Evolutionary conservation across 2,329 filamentous ascomycete genomes (phyloP).

Genomic region (Monosporascus sp.): DNA sequence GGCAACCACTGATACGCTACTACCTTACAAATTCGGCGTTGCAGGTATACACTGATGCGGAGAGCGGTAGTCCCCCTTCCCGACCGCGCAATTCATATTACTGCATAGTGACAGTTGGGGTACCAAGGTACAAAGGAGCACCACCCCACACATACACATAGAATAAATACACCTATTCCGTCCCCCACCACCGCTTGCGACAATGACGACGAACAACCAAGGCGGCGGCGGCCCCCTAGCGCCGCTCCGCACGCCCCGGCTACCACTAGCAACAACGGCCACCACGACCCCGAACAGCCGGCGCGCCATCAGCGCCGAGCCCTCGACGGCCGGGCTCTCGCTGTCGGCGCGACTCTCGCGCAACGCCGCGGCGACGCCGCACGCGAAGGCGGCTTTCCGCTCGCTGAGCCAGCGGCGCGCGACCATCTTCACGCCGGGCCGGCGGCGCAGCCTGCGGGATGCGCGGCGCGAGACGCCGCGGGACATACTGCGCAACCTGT

Average conservation of each 20-base stretch:
- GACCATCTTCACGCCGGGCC: constrained; percentile 56
- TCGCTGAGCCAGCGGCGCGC: constrained; percentile 55
- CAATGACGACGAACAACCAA: constrained; percentile 5
- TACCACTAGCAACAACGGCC: background rate
- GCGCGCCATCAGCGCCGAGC: constrained; percentile 30
- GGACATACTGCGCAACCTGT: constrained; percentile 42
- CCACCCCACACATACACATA: constrained; percentile 2
- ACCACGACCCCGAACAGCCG: constrained; percentile 25
- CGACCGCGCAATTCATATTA: too few relatives aligned
- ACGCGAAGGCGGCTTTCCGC: constrained; percentile 55
- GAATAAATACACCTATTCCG: constrained; percentile 1
- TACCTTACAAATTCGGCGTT: background rate
- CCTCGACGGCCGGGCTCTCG: constrained; percentile 38
- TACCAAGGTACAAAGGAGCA: background rate
- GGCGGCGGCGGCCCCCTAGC: constrained; percentile 9
- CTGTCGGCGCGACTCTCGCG: constrained; percentile 35
- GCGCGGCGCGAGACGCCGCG: constrained; percentile 34
- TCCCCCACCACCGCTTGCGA: constrained; percentile 1
- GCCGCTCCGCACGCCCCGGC: constrained; percentile 21
- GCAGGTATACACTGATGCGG: background rate
- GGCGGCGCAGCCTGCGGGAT: constrained; percentile 50
- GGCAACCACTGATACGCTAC: background rate
- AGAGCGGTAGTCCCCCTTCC: background rate
- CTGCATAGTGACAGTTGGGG: too few relatives aligned
- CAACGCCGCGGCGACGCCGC: constrained; percentile 47